Percentiles rank a stretch among this genome's conserved stretches.
These are phyloP conservation scores for Colletotrichum sidae DNA, from an alignment of 2,329 filamentous ascomycete genomes.

Conservation along the genomic window DNA sequence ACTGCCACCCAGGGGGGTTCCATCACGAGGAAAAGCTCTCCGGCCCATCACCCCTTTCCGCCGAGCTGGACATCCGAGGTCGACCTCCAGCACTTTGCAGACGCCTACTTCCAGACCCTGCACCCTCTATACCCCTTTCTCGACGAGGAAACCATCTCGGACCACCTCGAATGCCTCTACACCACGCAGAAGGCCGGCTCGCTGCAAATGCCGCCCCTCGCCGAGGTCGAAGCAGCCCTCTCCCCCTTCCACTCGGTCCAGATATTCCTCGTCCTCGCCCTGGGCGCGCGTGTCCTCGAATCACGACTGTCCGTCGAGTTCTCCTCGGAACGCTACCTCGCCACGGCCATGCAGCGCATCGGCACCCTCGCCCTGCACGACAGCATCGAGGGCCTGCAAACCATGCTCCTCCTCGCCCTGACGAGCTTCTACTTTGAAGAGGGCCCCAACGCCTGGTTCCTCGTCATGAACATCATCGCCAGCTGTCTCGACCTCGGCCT, in stretches of 20 bases:
- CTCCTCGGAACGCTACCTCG: constrained; percentile 60
- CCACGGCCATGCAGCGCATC: constrained; percentile 58
- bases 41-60: constrained; percentile 1
- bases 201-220: not conserved
- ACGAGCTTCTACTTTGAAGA: constrained; percentile 46
- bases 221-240: constrained; percentile 38
- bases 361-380: constrained; percentile 58
- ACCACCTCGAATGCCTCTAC: constrained; percentile 47
- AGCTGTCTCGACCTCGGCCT: too few species aligned
- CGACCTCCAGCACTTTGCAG: constrained; percentile 50
- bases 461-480: too few species aligned
- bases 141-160: constrained; percentile 55
- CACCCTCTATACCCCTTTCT: constrained; percentile 62
- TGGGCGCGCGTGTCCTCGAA: constrained; percentile 58
- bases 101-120: constrained; percentile 60
- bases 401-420: constrained; percentile 59
- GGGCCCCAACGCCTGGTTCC: too few species aligned
- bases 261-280: constrained; percentile 63
- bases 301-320: constrained; percentile 56
- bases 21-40: constrained; percentile 35
- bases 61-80: constrained; percentile 31
- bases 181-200: not conserved
- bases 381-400: constrained; percentile 61
- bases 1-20: not conserved
- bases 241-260: constrained; percentile 54